Evolutionary conservation across 805 yeast species (phyloP).

Genomic region (Suhomyces sp.): DNA sequence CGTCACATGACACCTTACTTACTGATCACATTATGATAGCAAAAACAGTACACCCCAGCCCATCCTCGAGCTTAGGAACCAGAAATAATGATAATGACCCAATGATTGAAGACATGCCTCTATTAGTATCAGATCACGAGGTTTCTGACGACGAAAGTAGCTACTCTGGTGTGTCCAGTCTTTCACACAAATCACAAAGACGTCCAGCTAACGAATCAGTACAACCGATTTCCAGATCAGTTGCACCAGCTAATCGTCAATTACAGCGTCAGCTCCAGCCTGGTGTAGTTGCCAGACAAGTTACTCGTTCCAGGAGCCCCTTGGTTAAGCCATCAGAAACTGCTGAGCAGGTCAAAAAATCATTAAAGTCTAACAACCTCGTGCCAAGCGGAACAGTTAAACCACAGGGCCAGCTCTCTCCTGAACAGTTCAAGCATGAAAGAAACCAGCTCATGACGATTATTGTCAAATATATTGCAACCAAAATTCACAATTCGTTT

Average conservation of each 20-base stretch:
- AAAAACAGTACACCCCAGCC: neutral
- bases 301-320: neutral
- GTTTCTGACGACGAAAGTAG: constrained; percentile 26
- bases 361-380: constrained; percentile 11
- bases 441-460: constrained; percentile 40
- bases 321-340: constrained; percentile 11
- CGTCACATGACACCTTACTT: constrained; percentile 7
- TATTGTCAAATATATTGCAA: constrained; percentile 40
- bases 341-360: constrained; percentile 20
- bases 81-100: constrained; percentile 2
- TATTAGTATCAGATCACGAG: constrained; percentile 31
- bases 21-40: neutral
- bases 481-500: constrained; percentile 41
- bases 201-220: neutral
- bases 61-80: constrained; percentile 7
- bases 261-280: neutral
- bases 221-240: neutral
- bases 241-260: neutral
- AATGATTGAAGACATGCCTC: constrained; percentile 27
- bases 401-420: neutral
- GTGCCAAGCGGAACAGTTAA: neutral
- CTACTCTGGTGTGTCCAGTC: constrained; percentile 8
- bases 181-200: neutral
- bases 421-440: constrained; percentile 27
- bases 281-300: neutral